Evolutionary conservation across 345 rosid species (phyloP).

Genomic region (Punica granatum): DNA sequence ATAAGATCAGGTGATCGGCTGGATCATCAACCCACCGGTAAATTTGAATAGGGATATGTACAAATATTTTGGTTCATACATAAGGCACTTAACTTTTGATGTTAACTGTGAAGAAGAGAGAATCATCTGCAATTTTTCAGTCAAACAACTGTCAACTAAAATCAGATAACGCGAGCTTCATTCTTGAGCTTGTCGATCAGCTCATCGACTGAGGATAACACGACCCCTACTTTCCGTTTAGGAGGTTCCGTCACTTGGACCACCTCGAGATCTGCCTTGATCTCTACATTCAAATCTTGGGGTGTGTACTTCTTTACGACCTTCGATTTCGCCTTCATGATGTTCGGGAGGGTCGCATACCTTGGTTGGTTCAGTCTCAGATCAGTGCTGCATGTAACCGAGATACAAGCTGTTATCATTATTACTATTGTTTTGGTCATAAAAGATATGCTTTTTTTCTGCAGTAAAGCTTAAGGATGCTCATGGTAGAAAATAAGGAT

Average conservation of each 20-base stretch:
- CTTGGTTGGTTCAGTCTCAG: slow-evolving; percentile 91
- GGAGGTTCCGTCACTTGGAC: slow-evolving; percentile 70
- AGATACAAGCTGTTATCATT: background rate
- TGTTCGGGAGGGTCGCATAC: slow-evolving; percentile 89
- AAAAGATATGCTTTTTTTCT: background rate
- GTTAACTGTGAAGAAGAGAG: too few species aligned
- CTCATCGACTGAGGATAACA: slow-evolving; percentile 64
- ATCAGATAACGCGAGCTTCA: slow-evolving; percentile 67
- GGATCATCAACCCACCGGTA: too few species aligned
- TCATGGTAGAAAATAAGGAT: background rate
- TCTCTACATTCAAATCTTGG: slow-evolving; percentile 54
- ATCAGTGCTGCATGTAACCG: slow-evolving; percentile 58
- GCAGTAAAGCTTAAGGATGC: background rate
- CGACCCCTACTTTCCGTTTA: slow-evolving; percentile 68
- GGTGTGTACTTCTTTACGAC: slow-evolving; percentile 63
- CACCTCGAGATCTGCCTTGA: slow-evolving; percentile 54
- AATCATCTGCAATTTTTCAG: background rate
- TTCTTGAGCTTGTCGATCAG: slow-evolving; percentile 68
- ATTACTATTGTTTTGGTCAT: background rate
- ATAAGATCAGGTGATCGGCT: too few species aligned
- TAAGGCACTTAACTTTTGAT: background rate
- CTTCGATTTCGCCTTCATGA: slow-evolving; percentile 92
- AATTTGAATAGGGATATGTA: background rate
- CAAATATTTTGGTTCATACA: background rate
- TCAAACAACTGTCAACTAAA: background rate